Base-by-base conservation (phyloP, 306 rosid genomes). In the Ceratonia siliqua region DNA sequence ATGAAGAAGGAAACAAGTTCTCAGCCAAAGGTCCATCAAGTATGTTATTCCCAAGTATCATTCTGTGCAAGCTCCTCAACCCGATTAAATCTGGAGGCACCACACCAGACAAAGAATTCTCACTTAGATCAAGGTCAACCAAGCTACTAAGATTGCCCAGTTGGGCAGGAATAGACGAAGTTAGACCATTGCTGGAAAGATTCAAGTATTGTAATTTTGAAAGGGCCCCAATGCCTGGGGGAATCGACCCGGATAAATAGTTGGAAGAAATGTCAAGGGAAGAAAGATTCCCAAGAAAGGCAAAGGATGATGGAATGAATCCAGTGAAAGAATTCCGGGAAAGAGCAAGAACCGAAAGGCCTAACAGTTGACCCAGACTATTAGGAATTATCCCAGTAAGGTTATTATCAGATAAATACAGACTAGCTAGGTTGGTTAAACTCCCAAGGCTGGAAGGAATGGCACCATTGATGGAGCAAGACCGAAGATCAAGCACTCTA, bases 81-180 rank as follows among this genome's bases (percentile, higher is more conserved):
- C 84, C 85, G 18, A 64, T 84, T 71, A 91, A 88, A 64, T 70
- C 91, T n/a, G 15, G 49, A 56, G 89, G 87, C 74, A 88, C 36
- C 8, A 80, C 25, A 6, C 91, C 92, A 1, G 79, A 62, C 59
- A 94, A 85, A 46, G 79, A 66, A 86, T 94, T 94, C 75, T 65
- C 71, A 75, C 96, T 85, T 46, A 94, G 90, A 81, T 91, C 98
- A 86, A 94, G 90, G 87, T 88, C 96, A 82, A 89, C 83, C 70
- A 94, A 76, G 82, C 84, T 87, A 61, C 27, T 58, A 52, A 94
- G 90, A 83, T 78, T 75, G 65, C 92, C 92, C 24, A 94, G 70
- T 50, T 81, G 62, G 33, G 85, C 17, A 79, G 97, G 98, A 78
- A 94, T 52, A 7, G 89, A 68, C 46, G 88, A 86, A 50, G 88